phyloP scores from a whole-genome alignment of 768 basidiomycete species.

The Boletellus ananiceps region DNA sequence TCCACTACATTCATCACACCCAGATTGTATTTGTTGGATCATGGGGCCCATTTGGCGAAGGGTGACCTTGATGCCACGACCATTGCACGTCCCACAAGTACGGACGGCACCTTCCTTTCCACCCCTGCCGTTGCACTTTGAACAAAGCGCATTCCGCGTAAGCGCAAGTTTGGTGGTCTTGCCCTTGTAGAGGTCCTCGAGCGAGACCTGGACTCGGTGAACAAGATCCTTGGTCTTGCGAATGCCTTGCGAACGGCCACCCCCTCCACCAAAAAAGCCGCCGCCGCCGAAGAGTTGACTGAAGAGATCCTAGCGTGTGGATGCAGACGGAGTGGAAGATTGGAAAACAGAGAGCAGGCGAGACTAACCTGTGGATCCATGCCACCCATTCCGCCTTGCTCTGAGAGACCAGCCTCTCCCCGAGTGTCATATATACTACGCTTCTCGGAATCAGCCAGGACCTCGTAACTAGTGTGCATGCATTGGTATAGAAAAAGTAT shows the following conservation, averaged over 20 bases:
- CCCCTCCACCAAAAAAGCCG: conserved; percentile 66
- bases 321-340: background rate
- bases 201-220: conserved; percentile 92
- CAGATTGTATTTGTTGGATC: conserved; percentile 98
- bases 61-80: conserved; percentile 87
- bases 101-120: conserved; percentile 96
- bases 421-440: conserved; percentile 80
- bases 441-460: conserved; percentile 84
- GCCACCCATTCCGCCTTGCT: conserved; percentile 85
- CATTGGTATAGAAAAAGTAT: background rate
- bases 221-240: conserved; percentile 98
- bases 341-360: background rate
- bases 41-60: conserved; percentile 98
- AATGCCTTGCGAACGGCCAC: conserved; percentile 63
- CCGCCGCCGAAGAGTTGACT: conserved; percentile 91
- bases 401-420: conserved; percentile 87
- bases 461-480: conserved; percentile 67
- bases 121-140: conserved; percentile 92
- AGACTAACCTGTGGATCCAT: conserved; percentile 88
- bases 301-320: conserved; percentile 75
- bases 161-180: conserved; percentile 97
- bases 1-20: conserved; percentile 90
- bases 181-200: conserved; percentile 98
- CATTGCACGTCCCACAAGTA: conserved; percentile 70
- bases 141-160: conserved; percentile 91